Percentiles rank a stretch among this genome's conserved stretches.
Conservation (phyloP, 345 rosid species). For the Salix arbutifolia region DNA sequence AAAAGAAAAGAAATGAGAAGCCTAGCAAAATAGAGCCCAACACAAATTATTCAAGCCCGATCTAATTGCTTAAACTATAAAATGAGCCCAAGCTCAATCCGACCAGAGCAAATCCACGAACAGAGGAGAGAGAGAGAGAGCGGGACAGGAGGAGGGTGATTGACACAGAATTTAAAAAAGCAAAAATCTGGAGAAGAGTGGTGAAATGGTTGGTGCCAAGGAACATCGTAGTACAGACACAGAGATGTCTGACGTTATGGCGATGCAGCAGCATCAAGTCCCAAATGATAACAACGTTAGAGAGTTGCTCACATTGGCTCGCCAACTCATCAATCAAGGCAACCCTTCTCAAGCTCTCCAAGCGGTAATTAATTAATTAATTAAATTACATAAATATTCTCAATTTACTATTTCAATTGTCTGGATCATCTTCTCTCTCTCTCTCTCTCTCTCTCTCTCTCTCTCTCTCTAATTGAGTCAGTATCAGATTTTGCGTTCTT, state of each 20-base stretch:
- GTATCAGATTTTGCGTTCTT: not conserved
- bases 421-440: not conserved
- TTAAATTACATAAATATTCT: too few relatives aligned
- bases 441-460: too few relatives aligned
- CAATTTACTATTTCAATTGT: not conserved
- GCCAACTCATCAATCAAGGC: constrained; percentile 67
- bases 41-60: not conserved
- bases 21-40: not conserved
- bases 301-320: constrained; percentile 63
- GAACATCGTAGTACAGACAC: constrained; percentile 24
- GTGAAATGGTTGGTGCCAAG: constrained; percentile 36
- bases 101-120: not conserved
- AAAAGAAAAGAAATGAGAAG: not conserved
- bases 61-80: not conserved
- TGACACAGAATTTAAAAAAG: not conserved
- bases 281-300: constrained; percentile 20
- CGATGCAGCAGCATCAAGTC: constrained; percentile 4
- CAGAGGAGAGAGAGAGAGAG: not conserved
- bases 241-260: constrained; percentile 30
- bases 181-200: not conserved
- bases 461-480: too few relatives aligned
- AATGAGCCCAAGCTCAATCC: not conserved
- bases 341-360: constrained; percentile 86
- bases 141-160: too few relatives aligned
- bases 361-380: constrained; percentile 43